Percentiles rank a stretch among this genome's conserved stretches.
These are phyloP conservation scores for Diplogelasinospora grovesii DNA, from an alignment of 495 filamentous ascomycete species.

Conservation along the genomic window DNA sequence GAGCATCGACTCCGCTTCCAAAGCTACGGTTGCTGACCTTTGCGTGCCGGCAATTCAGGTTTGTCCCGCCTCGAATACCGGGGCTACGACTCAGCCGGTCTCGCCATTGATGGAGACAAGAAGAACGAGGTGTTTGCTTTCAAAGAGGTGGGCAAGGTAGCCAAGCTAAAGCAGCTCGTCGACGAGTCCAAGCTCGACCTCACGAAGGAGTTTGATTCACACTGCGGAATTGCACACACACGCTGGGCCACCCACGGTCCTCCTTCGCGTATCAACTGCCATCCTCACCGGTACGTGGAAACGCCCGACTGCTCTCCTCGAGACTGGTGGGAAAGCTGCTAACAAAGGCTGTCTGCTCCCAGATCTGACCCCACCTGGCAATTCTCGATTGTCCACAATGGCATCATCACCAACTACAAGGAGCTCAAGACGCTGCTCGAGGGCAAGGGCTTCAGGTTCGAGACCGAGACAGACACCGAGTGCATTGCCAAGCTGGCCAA, in stretches of 20 bases:
- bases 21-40: slow-evolving; percentile 14
- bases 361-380: slow-evolving; percentile 81
- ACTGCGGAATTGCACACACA: slow-evolving; percentile 97
- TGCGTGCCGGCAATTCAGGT: slow-evolving; percentile 37
- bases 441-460: slow-evolving; percentile 93
- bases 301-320: neutral
- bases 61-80: slow-evolving; percentile 88
- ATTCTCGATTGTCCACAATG: slow-evolving; percentile 97
- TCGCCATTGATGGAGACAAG: slow-evolving; percentile 96
- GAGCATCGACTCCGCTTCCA: slow-evolving; percentile 8
- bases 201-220: slow-evolving; percentile 89
- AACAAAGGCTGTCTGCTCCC: slow-evolving; percentile 1
- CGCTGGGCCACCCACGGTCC: slow-evolving; percentile 97
- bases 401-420: slow-evolving; percentile 99
- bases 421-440: slow-evolving; percentile 90
- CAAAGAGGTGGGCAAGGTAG: slow-evolving; percentile 99
- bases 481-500: slow-evolving; percentile 98
- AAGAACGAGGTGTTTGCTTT: slow-evolving; percentile 95
- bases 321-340: neutral
- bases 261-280: slow-evolving; percentile 91
- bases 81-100: slow-evolving; percentile 93
- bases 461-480: slow-evolving; percentile 98
- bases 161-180: slow-evolving; percentile 89
- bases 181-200: slow-evolving; percentile 74
- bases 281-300: slow-evolving; percentile 82